Evolutionary conservation across 805 yeast genomes (phyloP).

Genomic region (Priceomyces fermenticarens): DNA sequence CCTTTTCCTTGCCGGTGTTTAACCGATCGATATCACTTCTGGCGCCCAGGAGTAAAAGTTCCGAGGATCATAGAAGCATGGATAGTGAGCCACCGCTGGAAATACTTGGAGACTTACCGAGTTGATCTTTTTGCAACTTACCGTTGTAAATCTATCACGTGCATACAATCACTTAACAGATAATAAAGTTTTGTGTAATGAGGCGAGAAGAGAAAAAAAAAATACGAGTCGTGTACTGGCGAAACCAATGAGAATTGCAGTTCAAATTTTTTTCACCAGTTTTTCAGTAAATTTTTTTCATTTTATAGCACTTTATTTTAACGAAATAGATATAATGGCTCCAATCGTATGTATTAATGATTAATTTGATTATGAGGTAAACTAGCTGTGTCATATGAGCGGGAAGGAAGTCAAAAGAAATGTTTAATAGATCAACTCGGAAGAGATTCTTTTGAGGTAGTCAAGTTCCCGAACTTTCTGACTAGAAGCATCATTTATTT

Average conservation of each 20-base stretch:
- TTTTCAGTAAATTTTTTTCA: slow-evolving; percentile 1
- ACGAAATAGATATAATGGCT: slow-evolving; percentile 56
- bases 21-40: slow-evolving; percentile 14
- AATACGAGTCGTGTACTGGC: not conserved
- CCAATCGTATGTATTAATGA: slow-evolving; percentile 76
- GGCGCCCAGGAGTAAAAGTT: slow-evolving; percentile 2
- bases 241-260: not conserved
- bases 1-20: slow-evolving; percentile 49
- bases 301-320: not conserved
- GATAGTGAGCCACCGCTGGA: not conserved
- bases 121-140: too few species aligned
- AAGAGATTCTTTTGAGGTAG: not conserved
- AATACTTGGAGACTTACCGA: slow-evolving; percentile 1
- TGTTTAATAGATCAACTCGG: not conserved
- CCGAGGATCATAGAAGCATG: not conserved
- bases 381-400: slow-evolving; percentile 13
- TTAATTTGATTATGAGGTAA: slow-evolving; percentile 3
- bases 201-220: not conserved
- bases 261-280: not conserved
- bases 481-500: not conserved
- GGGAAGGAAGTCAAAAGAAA: slow-evolving; percentile 20
- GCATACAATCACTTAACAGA: too few species aligned
- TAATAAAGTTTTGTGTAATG: too few species aligned
- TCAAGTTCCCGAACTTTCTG: not conserved
- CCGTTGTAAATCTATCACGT: too few species aligned